Evolutionary conservation across 2,329 filamentous ascomycete genomes (phyloP).

Genomic region (Ophiocordyceps australis): DNA sequence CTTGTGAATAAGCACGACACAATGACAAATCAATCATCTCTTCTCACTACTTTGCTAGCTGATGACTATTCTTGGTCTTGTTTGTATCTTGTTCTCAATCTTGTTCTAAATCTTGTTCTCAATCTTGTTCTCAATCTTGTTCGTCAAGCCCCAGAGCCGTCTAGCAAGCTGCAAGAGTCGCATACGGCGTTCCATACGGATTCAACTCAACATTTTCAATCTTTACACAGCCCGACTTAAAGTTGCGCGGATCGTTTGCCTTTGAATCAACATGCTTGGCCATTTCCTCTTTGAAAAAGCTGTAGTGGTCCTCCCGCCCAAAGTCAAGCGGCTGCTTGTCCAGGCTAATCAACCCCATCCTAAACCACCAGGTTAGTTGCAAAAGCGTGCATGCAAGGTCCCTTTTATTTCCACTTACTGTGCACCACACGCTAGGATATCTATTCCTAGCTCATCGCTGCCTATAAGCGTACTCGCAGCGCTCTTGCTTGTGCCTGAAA

Average conservation of each 20-base stretch:
- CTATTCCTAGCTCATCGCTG: constrained; percentile 28
- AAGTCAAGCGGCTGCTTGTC: constrained; percentile 38
- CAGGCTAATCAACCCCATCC: constrained; percentile 13
- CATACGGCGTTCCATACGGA: constrained; percentile 12
- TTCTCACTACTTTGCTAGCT: too few relatives aligned
- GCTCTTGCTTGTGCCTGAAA: constrained; percentile 15
- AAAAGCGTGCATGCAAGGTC: neutral
- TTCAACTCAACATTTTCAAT: constrained; percentile 12
- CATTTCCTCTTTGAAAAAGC: constrained; percentile 11
- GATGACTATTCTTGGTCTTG: too few relatives aligned
- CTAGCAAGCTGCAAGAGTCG: neutral
- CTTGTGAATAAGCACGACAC: too few relatives aligned
- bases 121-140: too few relatives aligned
- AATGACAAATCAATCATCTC: too few relatives aligned
- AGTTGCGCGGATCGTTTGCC: constrained; percentile 11
- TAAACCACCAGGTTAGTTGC: constrained; percentile 1
- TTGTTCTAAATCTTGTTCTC: too few relatives aligned
- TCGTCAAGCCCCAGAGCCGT: too few relatives aligned
- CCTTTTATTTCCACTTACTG: constrained; percentile 9
- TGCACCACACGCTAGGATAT: constrained; percentile 10
- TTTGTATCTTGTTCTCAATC: too few relatives aligned
- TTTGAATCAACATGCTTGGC: constrained; percentile 11
- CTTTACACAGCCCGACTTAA: constrained; percentile 13
- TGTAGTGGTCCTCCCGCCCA: constrained; percentile 19
- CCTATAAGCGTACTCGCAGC: constrained; percentile 27